Base-by-base conservation (phyloP, 1,284 basidiomycete species). In the Cryptococcus amylolentus region DNA sequence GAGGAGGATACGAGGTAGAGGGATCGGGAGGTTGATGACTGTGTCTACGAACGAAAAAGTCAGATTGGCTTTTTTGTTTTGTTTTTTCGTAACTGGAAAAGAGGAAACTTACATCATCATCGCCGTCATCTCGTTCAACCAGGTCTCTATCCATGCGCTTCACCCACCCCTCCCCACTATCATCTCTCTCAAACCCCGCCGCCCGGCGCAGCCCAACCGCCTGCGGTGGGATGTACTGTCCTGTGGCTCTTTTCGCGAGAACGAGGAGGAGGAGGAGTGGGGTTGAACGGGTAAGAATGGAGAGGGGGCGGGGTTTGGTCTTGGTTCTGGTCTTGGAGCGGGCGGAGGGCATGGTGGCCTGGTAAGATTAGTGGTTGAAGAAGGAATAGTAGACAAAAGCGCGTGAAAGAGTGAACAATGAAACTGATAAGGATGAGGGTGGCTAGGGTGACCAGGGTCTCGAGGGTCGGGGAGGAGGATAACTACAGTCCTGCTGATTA, bases 1-100 rank as follows among this genome's bases (percentile, higher is more conserved):
- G 63, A 59, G 43, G 63, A 54, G 2, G 58, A 57, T 18, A 56
- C 45, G 12, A 69, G 47, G 48, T 49, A 62, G 14, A 68, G 39
- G 8, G 50, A 37, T 38, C 55, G 60, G 6, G 53, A 52, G 7
- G 37, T 55, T 31, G 55, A 55, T 3, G 52, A 13, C 55, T 59
- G 57, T 23, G 18, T 51, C 53, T 52, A 49, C 31, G 7, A 10
- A 2, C 27, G 23, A 13, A n/a, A 31, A 8, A 27, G 31, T 46
- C 45, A 28, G 45, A 16, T 23, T 23, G 23, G 23, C 23, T 3
- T 23, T 23, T 23, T 3, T 23, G 2, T 23, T 23, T 23, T 23
- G 5, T 1, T 16, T 8, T n/a, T 42, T 16, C 5, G 41, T 4
- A 42, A 42, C 8, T n/a, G 20, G 41, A 1, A 42, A n/a, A 16